Conservation (phyloP, 768 basidiomycete genomes). For the Zangia roseola region DNA sequence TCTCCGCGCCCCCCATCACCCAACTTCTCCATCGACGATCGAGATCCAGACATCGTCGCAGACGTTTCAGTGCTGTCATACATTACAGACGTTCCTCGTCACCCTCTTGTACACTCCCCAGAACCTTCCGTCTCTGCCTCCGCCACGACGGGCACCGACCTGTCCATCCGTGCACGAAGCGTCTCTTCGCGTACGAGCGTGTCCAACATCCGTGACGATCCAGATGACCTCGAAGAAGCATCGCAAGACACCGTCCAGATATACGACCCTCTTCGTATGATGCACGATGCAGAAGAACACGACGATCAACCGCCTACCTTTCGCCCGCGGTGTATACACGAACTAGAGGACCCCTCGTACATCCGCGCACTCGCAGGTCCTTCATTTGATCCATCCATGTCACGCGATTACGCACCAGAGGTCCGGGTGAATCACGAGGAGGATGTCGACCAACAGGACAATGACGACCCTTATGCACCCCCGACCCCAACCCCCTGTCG, state of each 20-base stretch:
- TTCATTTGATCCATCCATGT: not conserved
- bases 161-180: slow-evolving; percentile 30
- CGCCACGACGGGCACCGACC: slow-evolving; percentile 33
- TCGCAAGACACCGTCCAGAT: slow-evolving; percentile 20
- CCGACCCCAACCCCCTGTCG: slow-evolving; percentile 22
- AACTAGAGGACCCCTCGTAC: slow-evolving; percentile 41
- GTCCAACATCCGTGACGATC: slow-evolving; percentile 13
- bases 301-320: slow-evolving; percentile 27
- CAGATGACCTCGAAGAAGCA: slow-evolving; percentile 5
- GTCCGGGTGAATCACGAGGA: not conserved
- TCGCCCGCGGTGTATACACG: slow-evolving; percentile 52
- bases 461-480: slow-evolving; percentile 17
- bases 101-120: slow-evolving; percentile 33
- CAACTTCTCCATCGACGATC: too few species aligned
- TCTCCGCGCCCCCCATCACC: not conserved
- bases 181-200: slow-evolving; percentile 24
- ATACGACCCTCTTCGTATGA: slow-evolving; percentile 20
- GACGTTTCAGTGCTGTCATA: slow-evolving; percentile 22
- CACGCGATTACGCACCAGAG: too few species aligned
- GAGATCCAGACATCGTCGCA: not conserved
- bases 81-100: slow-evolving; percentile 29
- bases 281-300: slow-evolving; percentile 31
- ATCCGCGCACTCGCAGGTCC: slow-evolving; percentile 13
- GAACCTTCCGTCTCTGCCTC: slow-evolving; percentile 34
- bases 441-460: slow-evolving; percentile 8